These are phyloP conservation scores for Chiua virens DNA, from an alignment of 768 basidiomycete genomes.

Conservation along the genomic window DNA sequence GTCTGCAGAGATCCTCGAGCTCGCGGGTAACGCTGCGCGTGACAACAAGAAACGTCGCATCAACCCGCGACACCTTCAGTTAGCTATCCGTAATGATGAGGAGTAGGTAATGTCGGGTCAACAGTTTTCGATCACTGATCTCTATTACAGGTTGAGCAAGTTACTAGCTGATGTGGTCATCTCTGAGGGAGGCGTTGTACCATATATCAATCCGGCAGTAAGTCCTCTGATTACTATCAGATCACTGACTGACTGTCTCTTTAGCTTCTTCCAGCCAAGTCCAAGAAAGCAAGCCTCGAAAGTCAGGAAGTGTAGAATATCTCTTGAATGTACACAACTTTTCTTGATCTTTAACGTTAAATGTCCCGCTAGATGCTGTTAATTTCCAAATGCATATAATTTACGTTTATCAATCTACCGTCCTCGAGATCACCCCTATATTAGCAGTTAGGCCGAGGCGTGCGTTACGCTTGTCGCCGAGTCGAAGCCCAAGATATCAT, in stretches of 20 bases:
- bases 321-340: neutral
- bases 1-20: constrained; percentile 90
- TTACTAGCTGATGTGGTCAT: constrained; percentile 84
- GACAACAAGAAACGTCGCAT: constrained; percentile 97
- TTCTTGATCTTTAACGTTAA: neutral
- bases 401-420: too few species aligned
- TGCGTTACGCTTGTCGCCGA: neutral
- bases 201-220: constrained; percentile 70
- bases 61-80: constrained; percentile 90
- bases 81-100: constrained; percentile 93
- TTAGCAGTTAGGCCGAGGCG: neutral
- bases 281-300: constrained; percentile 33
- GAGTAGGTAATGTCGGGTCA: constrained; percentile 48
- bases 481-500: constrained; percentile 20
- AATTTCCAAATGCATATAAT: neutral
- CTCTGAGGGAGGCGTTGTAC: constrained; percentile 93
- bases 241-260: neutral
- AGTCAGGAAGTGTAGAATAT: constrained; percentile 32
- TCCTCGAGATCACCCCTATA: neutral
- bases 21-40: constrained; percentile 87
- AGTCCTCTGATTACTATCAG: neutral
- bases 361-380: neutral
- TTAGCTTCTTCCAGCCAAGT: constrained; percentile 31
- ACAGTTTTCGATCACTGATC: neutral
- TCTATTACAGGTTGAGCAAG: constrained; percentile 55